These are phyloP conservation scores for Xylaria acuta DNA, from an alignment of 495 filamentous ascomycete species.

Conservation along the genomic window DNA sequence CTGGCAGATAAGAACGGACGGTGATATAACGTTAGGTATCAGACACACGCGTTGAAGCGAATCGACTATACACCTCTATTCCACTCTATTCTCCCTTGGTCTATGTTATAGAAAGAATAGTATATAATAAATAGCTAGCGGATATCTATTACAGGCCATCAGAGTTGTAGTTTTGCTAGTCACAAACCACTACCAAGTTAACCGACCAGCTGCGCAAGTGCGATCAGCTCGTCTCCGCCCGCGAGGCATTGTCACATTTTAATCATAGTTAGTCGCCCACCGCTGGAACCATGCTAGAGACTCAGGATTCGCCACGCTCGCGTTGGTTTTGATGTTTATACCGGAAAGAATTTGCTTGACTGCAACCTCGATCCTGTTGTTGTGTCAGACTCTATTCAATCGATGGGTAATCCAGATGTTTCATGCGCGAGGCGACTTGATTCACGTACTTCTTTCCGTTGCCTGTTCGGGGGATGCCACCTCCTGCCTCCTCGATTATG, in stretches of 20 bases:
- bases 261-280: slow-evolving; percentile 61
- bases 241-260: not conserved
- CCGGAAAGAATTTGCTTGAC: slow-evolving; percentile 95
- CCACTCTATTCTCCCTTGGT: not conserved
- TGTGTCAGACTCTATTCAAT: not conserved
- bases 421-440: not conserved
- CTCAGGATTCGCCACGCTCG: slow-evolving; percentile 83
- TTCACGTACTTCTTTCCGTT: slow-evolving; percentile 84
- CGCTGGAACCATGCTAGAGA: slow-evolving; percentile 83
- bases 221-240: not conserved
- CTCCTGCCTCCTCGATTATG: slow-evolving; percentile 73
- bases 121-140: not conserved
- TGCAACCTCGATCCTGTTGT: slow-evolving; percentile 75
- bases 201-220: not conserved
- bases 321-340: slow-evolving; percentile 80
- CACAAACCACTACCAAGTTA: not conserved
- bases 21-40: not conserved
- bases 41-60: not conserved
- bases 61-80: not conserved
- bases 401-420: not conserved
- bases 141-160: not conserved
- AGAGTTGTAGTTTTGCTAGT: not conserved
- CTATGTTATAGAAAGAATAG: not conserved
- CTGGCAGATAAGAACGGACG: not conserved
- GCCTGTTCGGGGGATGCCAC: slow-evolving; percentile 82